Base-by-base conservation (phyloP, 495 filamentous ascomycete species). In the Cairneyella variabilis region DNA sequence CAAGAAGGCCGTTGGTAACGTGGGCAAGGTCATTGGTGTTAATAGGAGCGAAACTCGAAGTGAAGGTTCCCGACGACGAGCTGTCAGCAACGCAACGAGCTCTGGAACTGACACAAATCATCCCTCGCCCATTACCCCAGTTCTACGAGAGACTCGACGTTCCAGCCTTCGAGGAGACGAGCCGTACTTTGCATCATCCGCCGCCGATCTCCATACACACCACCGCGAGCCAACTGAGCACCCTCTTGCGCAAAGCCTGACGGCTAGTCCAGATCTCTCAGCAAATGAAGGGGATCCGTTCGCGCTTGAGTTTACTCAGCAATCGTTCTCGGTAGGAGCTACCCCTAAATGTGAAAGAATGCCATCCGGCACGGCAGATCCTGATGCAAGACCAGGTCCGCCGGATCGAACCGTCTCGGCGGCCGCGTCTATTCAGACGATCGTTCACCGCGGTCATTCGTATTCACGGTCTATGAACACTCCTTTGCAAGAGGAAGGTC, bases 241-340 rank as follows among this genome's bases (percentile, higher is more conserved):
- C 64, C 90, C 90, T 16, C 67, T 95, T n/a, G 84, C 89, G 8
- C 86, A 89, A 56, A 95, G 89, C 58, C 80, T 89, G 26, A 84
- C 83, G 26, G 89, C 82, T 16, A 89, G 83, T 64, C 90, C 90
- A 0, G 80, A 84, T 1, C 57, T 70, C n/a, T 68, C 64, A 54
- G 62, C 62, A 50, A 74, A 45, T 61, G 72, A 58, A 64, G 61
- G 63, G 32, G 54, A 58, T 66, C 69, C 50, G 57, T 70, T 68
- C 60, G 63, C 57, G 53, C 54, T 41, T 64, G 71, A 47, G 57
- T 68, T 34, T 69, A 66, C 25, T 62, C 73, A 38, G 61, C 66
- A 56, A 37, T 23, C 46, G 67, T 65, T 45, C 64, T 60, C 54
- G 57, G 60, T 60, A 63, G 60, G 60, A 63, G 54, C 50, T 60